Percentiles rank a stretch among this genome's conserved stretches.
These are phyloP conservation scores for Lagenaria siceraria DNA, from an alignment of 306 rosid genomes.

Conservation along the genomic window DNA sequence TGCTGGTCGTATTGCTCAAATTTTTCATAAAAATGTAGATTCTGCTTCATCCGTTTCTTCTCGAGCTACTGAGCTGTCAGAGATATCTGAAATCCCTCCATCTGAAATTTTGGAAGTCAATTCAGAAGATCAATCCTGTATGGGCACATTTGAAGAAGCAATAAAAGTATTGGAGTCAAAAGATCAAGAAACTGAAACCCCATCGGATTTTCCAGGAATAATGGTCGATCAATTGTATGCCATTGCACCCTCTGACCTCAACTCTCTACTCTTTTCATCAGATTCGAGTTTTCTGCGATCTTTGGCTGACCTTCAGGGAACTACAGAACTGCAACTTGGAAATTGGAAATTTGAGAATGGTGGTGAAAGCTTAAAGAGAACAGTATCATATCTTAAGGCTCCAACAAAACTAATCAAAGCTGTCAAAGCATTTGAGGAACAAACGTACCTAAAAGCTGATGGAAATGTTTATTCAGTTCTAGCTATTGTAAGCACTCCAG, in stretches of 20 bases:
- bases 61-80: constrained; percentile 34
- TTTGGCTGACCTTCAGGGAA: constrained; percentile 56
- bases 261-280: constrained; percentile 47
- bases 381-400: constrained; percentile 58
- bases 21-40: constrained; percentile 51
- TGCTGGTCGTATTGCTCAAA: constrained; percentile 62
- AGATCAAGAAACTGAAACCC: constrained; percentile 57
- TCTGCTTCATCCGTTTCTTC: constrained; percentile 17
- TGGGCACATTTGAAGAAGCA: constrained; percentile 48
- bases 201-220: constrained; percentile 69
- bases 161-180: constrained; percentile 38
- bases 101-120: constrained; percentile 29
- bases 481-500: constrained; percentile 63
- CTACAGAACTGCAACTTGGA: constrained; percentile 46
- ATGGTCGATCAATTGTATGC: constrained; percentile 64
- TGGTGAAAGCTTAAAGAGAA: constrained; percentile 40
- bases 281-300: constrained; percentile 45
- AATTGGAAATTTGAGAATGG: constrained; percentile 62
- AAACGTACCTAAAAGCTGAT: constrained; percentile 72
- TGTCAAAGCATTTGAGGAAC: constrained; percentile 70
- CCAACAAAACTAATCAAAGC: constrained; percentile 69
- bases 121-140: constrained; percentile 43
- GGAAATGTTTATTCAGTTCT: constrained; percentile 59
- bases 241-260: constrained; percentile 53
- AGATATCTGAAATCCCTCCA: constrained; percentile 30